phyloP scores from a whole-genome alignment of 495 filamentous ascomycete genomes.

The Talaromyces adpressus region DNA sequence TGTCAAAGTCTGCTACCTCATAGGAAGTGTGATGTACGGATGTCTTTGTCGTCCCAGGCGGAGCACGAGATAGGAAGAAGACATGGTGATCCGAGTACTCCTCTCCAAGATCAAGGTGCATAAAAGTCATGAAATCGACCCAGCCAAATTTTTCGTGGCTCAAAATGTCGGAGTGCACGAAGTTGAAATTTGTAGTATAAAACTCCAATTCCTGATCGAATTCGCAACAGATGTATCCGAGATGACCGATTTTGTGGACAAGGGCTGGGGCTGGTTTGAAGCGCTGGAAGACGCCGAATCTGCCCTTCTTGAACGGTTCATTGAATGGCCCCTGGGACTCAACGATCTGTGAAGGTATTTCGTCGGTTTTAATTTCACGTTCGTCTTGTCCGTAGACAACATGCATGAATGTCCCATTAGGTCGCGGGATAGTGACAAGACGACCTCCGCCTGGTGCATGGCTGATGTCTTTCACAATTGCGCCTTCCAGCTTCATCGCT shows the following conservation, averaged over 20 bases:
- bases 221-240: slow-evolving; percentile 53
- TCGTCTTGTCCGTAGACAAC: slow-evolving; percentile 19
- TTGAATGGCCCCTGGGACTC: slow-evolving; percentile 12
- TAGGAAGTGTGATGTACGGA: slow-evolving; percentile 62
- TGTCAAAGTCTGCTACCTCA: slow-evolving; percentile 65
- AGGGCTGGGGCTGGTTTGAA: slow-evolving; percentile 49
- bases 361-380: neutral
- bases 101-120: slow-evolving; percentile 52
- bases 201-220: slow-evolving; percentile 50
- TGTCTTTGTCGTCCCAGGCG: slow-evolving; percentile 13
- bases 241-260: slow-evolving; percentile 64
- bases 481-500: slow-evolving; percentile 12
- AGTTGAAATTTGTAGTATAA: slow-evolving; percentile 59
- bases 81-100: slow-evolving; percentile 59
- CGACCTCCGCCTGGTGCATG: slow-evolving; percentile 22
- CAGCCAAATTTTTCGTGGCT: neutral
- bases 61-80: slow-evolving; percentile 51
- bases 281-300: slow-evolving; percentile 17
- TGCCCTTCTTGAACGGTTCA: slow-evolving; percentile 13
- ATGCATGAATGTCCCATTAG: slow-evolving; percentile 20
- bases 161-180: slow-evolving; percentile 33
- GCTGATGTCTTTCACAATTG: slow-evolving; percentile 11
- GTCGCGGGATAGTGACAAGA: slow-evolving; percentile 17
- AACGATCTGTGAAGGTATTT: slow-evolving; percentile 7
- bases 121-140: slow-evolving; percentile 51